Base-by-base conservation (phyloP, 306 rosid species). In the Quillaja saponaria region DNA sequence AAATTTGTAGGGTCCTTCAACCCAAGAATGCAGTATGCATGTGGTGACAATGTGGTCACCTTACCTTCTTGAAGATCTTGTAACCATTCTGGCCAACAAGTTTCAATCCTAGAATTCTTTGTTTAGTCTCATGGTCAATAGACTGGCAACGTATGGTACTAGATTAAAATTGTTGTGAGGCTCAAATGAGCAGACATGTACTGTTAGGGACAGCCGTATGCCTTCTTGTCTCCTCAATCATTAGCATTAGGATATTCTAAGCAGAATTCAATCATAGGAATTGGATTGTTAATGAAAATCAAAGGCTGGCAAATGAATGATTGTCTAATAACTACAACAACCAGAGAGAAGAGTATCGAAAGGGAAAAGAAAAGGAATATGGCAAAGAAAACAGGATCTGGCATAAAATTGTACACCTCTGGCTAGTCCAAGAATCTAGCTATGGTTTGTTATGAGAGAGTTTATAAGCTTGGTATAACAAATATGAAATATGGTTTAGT, bases 381-480 rank as follows among this genome's bases (percentile, higher is more conserved):
- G 74, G 54, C 70, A 67, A 67, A 74, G 3, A 53, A 67, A 34
- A 55, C 70, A 74, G 66, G 49, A 74, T 74, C 74, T 49, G 49
- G 50, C 71, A 61, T 35, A 50, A 55, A 39, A 48, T 25, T 62
- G 55, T 61, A 68, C 61, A 20, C 21, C 58, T 3, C 2, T 25
- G 31, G 31, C 2, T 25, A 4, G 31, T 25, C 2, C 31, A 25
- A 49, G 70, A 74, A 74, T 74, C 66, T 68, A 55, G 74, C 66
- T 68, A 55, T 70, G 70, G 18, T 55, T 73, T 58, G 63, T 14
- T 42, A 16, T 21, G 68, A 6, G 42, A 21, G 34, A 42, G 51
- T 25, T 25, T 4, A 54, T 34, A 59, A 57, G 42, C 37, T 49
- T 49, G 31, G 31, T 25, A 25, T 25, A 25, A 25, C 4, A 4